These are phyloP conservation scores for Cutaneotrichosporon sp. DNA, from an alignment of 1,284 basidiomycete genomes.

Conservation along the genomic window DNA sequence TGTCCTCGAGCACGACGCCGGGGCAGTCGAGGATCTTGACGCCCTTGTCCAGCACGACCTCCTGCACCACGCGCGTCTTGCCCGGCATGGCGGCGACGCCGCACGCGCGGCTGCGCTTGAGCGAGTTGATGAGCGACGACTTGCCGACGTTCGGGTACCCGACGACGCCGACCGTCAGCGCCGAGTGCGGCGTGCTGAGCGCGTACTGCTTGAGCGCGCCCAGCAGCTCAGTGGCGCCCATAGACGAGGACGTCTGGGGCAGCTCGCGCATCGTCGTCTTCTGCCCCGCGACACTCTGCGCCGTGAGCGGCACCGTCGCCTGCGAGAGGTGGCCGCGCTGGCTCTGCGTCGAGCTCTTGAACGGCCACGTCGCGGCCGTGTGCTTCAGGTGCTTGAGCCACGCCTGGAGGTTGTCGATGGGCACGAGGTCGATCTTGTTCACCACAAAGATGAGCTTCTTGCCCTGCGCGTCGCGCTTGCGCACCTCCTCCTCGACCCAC, in stretches of 20 bases:
- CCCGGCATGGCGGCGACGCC: constrained; percentile 94
- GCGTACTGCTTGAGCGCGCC: constrained; percentile 91
- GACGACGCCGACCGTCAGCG: constrained; percentile 88
- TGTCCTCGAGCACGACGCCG: constrained; percentile 76
- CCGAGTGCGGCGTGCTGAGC: constrained; percentile 63
- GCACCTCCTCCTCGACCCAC: constrained; percentile 86
- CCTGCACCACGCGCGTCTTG: constrained; percentile 93
- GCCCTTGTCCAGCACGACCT: constrained; percentile 87
- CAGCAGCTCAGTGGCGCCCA: constrained; percentile 64
- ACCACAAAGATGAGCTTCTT: constrained; percentile 87
- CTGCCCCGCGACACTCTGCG: constrained; percentile 53
- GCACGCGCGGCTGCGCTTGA: constrained; percentile 84
- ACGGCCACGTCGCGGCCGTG: constrained; percentile 89
- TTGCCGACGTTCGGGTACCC: constrained; percentile 99
- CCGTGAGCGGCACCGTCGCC: constrained; percentile 45
- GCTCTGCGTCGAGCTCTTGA: constrained; percentile 79
- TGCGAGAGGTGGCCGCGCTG: constrained; percentile 75
- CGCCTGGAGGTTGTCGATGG: constrained; percentile 79
- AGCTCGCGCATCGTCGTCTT: constrained; percentile 38
- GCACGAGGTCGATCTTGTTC: constrained; percentile 93
- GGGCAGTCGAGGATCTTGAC: constrained; percentile 93
- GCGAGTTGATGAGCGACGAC: constrained; percentile 90
- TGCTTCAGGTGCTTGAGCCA: constrained; percentile 91
- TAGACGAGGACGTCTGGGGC: constrained; percentile 67
- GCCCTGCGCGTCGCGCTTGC: constrained; percentile 76